Evolutionary conservation across 495 filamentous ascomycete genomes (phyloP), one percentile per base, ranked within the genome.

Genomic region (Podospora bellae-mahoneyi): DNA sequence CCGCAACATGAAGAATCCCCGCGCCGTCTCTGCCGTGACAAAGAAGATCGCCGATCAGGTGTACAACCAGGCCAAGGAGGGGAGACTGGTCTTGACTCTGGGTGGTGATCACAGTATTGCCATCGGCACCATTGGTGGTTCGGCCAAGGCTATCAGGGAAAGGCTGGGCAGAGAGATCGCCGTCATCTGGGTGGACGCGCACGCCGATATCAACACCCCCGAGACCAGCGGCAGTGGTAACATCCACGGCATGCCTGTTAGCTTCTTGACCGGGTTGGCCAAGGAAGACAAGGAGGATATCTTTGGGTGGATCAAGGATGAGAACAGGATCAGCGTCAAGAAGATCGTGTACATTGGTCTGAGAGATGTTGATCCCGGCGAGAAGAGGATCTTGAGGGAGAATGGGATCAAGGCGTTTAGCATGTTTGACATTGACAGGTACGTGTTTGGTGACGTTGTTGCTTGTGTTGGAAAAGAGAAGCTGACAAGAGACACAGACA

Each of bases 291-390:
- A 87, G 64, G 82, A 83, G 60, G 89, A 92, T 67, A 84, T 90
- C 64, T 98, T 98, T 77, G 94, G 93, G 61, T 98, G 96, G 95
- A 73, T 98, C 62, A 77, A 88, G 74, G 82, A 88, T 16, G 81
- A 83, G 23, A 80, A 85, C 63, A 73, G 79, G 59, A 63, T 85
- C 64, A 94, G 85, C 76, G 77, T 90, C 60, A 90, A 86, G 79
- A 97, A 97, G 81, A 82, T 99, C 69, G 96, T 99, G 44, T 99
- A 99, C 78, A 99, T 99, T 74, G 95, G 94, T 20, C 81, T 99
- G 75, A 83, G 95, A 23, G 95, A 99, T 79, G 92, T 98, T 20
- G 95, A 99, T 73, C 78, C 85, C 6, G 92, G 88, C 1, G 95
- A 99, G 86, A 99, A 98, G 89, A 84, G 85, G 78, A 89, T 97